phyloP scores from a whole-genome alignment of 257 asterid genomes.

The Primulina tabacum region DNA sequence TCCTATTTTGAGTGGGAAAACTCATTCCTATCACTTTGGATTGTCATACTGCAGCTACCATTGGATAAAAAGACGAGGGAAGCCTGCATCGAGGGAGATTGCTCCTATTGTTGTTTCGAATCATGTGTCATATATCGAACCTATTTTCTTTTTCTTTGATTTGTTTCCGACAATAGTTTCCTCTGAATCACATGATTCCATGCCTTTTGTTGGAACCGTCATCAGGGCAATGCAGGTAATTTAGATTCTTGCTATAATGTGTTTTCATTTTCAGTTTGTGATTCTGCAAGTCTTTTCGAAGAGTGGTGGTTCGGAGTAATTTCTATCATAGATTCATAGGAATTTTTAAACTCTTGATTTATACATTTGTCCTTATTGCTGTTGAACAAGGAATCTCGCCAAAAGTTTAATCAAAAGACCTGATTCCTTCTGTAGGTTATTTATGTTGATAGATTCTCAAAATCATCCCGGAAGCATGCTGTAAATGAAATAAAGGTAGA shows the following conservation, averaged over 20 bases:
- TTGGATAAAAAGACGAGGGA: slow-evolving; percentile 95
- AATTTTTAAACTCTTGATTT: slow-evolving; percentile 11
- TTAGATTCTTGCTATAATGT: not conserved
- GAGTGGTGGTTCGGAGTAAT: not conserved
- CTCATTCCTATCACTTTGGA: slow-evolving; percentile 18
- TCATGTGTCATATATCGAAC: slow-evolving; percentile 88
- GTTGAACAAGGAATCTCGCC: slow-evolving; percentile 8
- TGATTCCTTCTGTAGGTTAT: slow-evolving; percentile 59
- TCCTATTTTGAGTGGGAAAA: slow-evolving; percentile 21
- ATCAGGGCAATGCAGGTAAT: slow-evolving; percentile 98
- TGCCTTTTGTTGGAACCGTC: slow-evolving; percentile 98
- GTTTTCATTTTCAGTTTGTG: not conserved
- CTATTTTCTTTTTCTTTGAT: slow-evolving; percentile 92
- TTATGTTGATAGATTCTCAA: slow-evolving; percentile 88
- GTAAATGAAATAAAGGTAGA: slow-evolving; percentile 95
- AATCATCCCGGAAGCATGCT: slow-evolving; percentile 81
- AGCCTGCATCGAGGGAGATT: slow-evolving; percentile 85
- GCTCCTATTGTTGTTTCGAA: slow-evolving; percentile 96
- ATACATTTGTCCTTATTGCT: not conserved
- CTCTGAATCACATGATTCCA: slow-evolving; percentile 92
- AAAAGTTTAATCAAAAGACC: slow-evolving; percentile 6
- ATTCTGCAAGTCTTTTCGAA: not conserved
- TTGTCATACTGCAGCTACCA: slow-evolving; percentile 65
- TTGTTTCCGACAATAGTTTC: slow-evolving; percentile 91
- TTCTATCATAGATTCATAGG: not conserved